Evolutionary conservation across 2,329 filamentous ascomycete genomes (phyloP).

Genomic region (Erysiphe pulchra): DNA sequence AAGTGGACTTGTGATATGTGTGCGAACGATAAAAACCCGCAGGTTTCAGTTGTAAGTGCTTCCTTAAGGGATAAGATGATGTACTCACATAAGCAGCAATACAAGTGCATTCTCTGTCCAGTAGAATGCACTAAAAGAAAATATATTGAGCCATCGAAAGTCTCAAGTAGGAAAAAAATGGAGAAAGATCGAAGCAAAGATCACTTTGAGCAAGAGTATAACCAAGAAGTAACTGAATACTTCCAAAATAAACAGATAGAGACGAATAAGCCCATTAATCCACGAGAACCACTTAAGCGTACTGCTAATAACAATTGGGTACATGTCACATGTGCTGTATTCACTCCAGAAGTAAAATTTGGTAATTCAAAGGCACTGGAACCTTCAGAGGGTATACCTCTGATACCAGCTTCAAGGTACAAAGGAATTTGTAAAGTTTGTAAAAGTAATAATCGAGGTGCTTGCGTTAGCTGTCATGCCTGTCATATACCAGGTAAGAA

Average conservation of each 20-base stretch:
- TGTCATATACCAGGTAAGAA: conserved; percentile 26
- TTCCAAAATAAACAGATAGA: conserved; percentile 67
- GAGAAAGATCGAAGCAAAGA: conserved; percentile 84
- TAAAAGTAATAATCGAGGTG: conserved; percentile 38
- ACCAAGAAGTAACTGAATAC: conserved; percentile 51
- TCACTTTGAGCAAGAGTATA: conserved; percentile 58
- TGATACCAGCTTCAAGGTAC: conserved; percentile 47
- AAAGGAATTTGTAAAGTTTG: conserved; percentile 66
- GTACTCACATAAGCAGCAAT: conserved; percentile 27
- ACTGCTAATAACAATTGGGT: conserved; percentile 98
- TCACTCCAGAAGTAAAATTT: conserved; percentile 82
- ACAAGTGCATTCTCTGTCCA: conserved; percentile 81
- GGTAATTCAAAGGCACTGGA: conserved; percentile 60
- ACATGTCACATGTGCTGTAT: conserved; percentile 78
- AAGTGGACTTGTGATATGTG: conserved; percentile 97
- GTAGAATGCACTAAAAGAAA: conserved; percentile 60
- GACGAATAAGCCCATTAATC: conserved; percentile 56
- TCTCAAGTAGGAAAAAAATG: conserved; percentile 64
- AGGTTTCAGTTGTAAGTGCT: conserved; percentile 59
- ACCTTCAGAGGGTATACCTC: conserved; percentile 71
- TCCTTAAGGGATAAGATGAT: not conserved
- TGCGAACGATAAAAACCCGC: conserved; percentile 72
- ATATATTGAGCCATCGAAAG: conserved; percentile 58
- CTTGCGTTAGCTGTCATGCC: conserved; percentile 60
- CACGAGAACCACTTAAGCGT: conserved; percentile 74